Conservation (phyloP, 2,329 filamentous ascomycete genomes). For the Ophiostoma quercus region DNA sequence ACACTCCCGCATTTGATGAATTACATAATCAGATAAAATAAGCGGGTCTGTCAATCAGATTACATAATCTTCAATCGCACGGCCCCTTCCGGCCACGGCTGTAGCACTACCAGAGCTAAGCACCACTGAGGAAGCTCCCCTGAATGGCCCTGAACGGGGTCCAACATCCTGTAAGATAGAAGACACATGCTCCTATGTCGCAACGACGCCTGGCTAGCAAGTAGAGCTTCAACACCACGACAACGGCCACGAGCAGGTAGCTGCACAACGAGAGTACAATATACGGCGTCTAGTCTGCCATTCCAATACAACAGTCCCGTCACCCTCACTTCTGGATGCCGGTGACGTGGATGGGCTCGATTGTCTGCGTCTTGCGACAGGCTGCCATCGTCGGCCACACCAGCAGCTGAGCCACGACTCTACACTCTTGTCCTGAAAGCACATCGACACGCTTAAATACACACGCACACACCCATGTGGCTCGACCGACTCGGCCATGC, state of each 20-base stretch:
- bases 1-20: neutral
- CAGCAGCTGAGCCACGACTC: neutral
- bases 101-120: neutral
- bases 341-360: neutral
- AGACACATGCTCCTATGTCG: constrained; percentile 19
- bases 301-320: too few species aligned
- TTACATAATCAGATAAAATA: constrained; percentile 9
- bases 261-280: neutral
- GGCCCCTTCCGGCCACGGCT: constrained; percentile 12
- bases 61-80: neutral
- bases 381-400: constrained; percentile 5
- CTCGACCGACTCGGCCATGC: constrained; percentile 74
- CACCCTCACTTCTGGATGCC: neutral
- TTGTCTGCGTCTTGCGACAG: constrained; percentile 4
- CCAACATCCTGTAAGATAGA: neutral
- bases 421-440: neutral
- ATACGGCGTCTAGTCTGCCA: too few species aligned
- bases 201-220: constrained; percentile 2
- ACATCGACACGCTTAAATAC: neutral
- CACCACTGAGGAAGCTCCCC: constrained; percentile 14
- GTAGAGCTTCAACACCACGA: neutral
- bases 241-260: neutral
- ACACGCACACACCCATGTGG: constrained; percentile 59
- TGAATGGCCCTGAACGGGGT: constrained; percentile 7
- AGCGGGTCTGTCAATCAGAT: neutral